phyloP scores from a whole-genome alignment of 2,329 filamentous ascomycete species.

The Ramichloridium luteum region DNA sequence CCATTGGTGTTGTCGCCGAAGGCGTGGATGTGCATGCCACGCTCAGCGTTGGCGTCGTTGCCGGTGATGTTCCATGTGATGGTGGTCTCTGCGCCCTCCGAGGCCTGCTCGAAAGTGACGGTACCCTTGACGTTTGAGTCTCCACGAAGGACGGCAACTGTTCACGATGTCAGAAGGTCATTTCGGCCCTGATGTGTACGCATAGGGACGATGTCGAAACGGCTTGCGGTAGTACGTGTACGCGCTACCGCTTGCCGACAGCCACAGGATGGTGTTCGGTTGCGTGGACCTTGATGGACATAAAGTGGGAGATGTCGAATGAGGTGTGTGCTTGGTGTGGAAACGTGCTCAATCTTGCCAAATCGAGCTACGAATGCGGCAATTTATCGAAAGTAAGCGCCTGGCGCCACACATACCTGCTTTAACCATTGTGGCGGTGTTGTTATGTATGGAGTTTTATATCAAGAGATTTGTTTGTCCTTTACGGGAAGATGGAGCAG shows the following conservation, averaged over 20 bases:
- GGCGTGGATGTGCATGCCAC: constrained; percentile 96
- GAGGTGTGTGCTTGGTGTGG: constrained; percentile 8
- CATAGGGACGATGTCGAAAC: too few relatives aligned
- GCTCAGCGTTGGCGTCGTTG: constrained; percentile 88
- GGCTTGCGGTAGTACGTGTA: too few relatives aligned
- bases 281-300: constrained; percentile 17
- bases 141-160: constrained; percentile 94
- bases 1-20: constrained; percentile 99
- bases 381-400: constrained; percentile 7
- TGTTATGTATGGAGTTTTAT: constrained; percentile 14
- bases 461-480: background rate
- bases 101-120: constrained; percentile 86
- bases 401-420: constrained; percentile 53
- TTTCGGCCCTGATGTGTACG: background rate
- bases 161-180: constrained; percentile 1
- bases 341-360: constrained; percentile 25
- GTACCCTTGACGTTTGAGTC: constrained; percentile 91
- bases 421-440: constrained; percentile 88
- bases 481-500: background rate
- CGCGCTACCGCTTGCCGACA: too few relatives aligned
- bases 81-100: constrained; percentile 69
- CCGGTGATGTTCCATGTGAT: constrained; percentile 87
- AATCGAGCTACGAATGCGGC: constrained; percentile 27
- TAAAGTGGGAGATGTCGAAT: constrained; percentile 10
- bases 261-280: too few relatives aligned